Conservation (phyloP, 805 yeast species). For the Yarrowia sp. region DNA sequence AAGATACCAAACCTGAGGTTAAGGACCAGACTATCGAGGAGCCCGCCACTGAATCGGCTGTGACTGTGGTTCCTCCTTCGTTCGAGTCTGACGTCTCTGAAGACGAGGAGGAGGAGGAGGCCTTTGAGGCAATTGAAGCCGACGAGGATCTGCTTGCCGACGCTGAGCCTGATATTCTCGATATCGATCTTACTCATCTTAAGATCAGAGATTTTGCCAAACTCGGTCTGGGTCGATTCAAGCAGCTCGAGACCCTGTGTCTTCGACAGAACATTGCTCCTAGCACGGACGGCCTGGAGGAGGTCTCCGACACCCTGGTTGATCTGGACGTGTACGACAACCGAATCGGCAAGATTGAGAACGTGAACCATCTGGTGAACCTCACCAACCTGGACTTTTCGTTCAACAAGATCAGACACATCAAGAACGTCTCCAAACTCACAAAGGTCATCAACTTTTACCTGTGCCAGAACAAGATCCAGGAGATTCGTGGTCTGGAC, state of each 20-base stretch:
- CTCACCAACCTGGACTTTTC: conserved; percentile 77
- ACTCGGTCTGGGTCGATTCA: conserved; percentile 58
- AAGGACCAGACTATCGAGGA: conserved; percentile 4
- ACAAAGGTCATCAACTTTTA: conserved; percentile 70
- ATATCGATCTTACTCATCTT: conserved; percentile 65
- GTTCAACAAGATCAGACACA: conserved; percentile 86
- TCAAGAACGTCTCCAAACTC: conserved; percentile 75
- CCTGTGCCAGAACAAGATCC: conserved; percentile 87
- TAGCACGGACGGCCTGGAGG: conserved; percentile 73
- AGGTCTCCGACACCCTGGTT: conserved; percentile 62
- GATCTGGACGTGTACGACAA: conserved; percentile 93
- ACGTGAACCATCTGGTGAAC: conserved; percentile 62
- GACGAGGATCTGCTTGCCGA: conserved; percentile 63
- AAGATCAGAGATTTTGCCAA: conserved; percentile 60
- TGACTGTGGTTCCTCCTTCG: conserved; percentile 6
- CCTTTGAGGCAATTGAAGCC: conserved; percentile 58
- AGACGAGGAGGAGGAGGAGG: conserved; percentile 29
- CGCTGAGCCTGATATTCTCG: conserved; percentile 56
- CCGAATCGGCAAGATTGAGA: conserved; percentile 78
- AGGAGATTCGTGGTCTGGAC: conserved; percentile 71
- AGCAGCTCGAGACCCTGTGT: conserved; percentile 56
- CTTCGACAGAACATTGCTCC: conserved; percentile 84
- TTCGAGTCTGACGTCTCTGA: conserved; percentile 29
- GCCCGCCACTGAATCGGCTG: neutral
- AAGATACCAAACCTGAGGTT: conserved; percentile 6